Evolutionary conservation across 192 early-diverging fungal species (phyloP), one percentile per base, ranked within the genome.

Genomic region (Coemansia sp.): DNA sequence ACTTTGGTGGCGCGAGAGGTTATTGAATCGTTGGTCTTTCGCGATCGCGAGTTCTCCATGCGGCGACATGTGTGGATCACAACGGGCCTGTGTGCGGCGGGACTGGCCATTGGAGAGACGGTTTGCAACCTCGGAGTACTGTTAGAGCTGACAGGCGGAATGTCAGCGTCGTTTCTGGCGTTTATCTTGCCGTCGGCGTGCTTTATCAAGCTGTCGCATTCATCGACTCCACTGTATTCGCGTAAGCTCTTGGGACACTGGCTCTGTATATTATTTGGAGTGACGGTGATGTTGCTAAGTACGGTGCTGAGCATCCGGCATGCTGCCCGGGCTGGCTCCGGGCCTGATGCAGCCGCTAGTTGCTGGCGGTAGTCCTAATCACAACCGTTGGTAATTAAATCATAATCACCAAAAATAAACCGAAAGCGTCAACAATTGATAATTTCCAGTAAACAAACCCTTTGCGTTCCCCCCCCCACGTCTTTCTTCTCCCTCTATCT

Each of bases 1-100:
- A 85, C 88, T 6, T 93, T 97, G 79, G 94, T 97, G 35, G 93
- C 92, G 57, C 87, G 94, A 37, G 93, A 94, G 81, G 90, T 92
- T 7, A 72, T 92, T 53, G 89, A 91, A 29, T 19, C 60, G 42
- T 66, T 77, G 27, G 33, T 67, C 9, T 90, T 86, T 67, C 87
- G 82, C 70, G 72, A 84, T 57, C 64, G 33, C 27, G 64, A 69
- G 16, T 91, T 90, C 57, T 83, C 86, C n/a, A 66, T 84, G 46
- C 79, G 70, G 31, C 80, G 89, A 1, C 95, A 97, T 63, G 75
- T 88, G 9, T 56, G 84, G 1, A 84, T 92, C 35, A 97, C 95
- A 1, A 88, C 89, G 0, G 84, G 68, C 1, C 67, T 97, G 63
- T 86, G 89, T 6, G 67, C 88, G 1, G 63, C 72, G 14, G 85